Base-by-base conservation (phyloP, 2,329 filamentous ascomycete genomes). In the Neonectria hederae region DNA sequence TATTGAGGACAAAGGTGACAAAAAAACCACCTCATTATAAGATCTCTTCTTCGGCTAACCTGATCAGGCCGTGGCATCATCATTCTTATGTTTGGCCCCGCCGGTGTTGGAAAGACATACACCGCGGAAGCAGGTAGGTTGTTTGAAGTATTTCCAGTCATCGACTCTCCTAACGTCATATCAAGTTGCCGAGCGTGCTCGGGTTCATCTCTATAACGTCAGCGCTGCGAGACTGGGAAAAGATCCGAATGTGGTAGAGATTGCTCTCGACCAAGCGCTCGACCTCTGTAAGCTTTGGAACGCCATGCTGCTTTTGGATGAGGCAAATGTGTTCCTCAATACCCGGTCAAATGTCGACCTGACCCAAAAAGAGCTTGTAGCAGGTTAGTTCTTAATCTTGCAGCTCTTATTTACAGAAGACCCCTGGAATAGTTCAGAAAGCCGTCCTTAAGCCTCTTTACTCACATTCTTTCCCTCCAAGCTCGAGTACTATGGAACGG, bases 401-500 rank as follows among this genome's bases (percentile, higher is more conserved):
- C 1, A 17, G 11, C 4, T 13, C 28, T 30, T 30, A 30, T 9
- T 30, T 10, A 30, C 28, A 9, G 8, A 30, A 10, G 8, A 9
- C 10, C 10, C 28, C 28, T 11, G 10, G 28, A 30, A 10, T 11
- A 30, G 3, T 30, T 30, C 28, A 11, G 10, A 30, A 30, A 11
- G 10, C 28, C 11, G 11, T 3, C 10, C 28, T 4, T 11, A 13
- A 10, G 24, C 26, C 13, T 10, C n/a, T 19, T 19, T 43, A 11
- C n/a, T 30, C 10, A 8, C n/a, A 2, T n/a, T 77, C 79, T 81
- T 1, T 82, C 82, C 56, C 72, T 82, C 2, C 3, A 73, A 77
- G 0, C 68, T 82, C 0, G 80, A 82, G 54, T 82, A 81, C 66
- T 82, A n/a, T n/a, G n/a, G n/a, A n/a, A n/a, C n/a, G n/a, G n/a